A percentile compares a stretch with the other conserved stretches of the same genome.
These are phyloP conservation scores for Cavenderia fasciculata DNA, from an alignment of 78 protist species.

Conservation along the genomic window DNA sequence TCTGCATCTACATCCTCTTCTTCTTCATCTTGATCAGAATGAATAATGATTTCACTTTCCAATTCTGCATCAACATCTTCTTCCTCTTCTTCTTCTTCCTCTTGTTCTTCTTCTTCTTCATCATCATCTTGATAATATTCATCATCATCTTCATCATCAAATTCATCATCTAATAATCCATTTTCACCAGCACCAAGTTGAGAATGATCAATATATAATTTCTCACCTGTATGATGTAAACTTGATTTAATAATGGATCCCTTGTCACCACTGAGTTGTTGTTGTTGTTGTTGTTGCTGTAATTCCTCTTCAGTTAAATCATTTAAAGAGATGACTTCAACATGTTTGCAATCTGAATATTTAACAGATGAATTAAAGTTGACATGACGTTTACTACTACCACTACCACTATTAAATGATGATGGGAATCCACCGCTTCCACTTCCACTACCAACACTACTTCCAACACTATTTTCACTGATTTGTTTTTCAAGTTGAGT, in stretches of 20 bases:
- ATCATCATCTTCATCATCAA: conserved; percentile 4
- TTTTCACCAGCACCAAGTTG: not conserved
- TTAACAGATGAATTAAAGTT: too few species aligned
- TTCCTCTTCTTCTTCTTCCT: conserved; percentile 7
- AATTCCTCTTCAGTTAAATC: too few species aligned
- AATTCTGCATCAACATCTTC: not conserved
- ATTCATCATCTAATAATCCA: not conserved
- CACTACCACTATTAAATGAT: too few species aligned
- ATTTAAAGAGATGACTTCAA: too few species aligned
- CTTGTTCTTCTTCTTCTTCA: not conserved
- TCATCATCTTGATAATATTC: not conserved
- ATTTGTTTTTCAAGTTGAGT: not conserved
- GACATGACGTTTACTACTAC: too few species aligned
- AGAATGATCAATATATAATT: not conserved
- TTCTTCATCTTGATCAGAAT: conserved; percentile 2
- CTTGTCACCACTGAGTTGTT: too few species aligned
- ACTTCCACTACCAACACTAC: not conserved
- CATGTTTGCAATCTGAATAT: too few species aligned
- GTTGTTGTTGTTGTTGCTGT: too few species aligned
- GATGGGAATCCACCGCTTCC: not conserved
- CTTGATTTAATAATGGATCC: too few species aligned
- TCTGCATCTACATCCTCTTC: conserved; percentile 1
- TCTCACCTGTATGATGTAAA: too few species aligned
- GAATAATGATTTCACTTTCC: not conserved
- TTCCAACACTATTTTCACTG: not conserved